A percentile compares a stretch with the other conserved stretches of the same genome.
phyloP scores from a whole-genome alignment of 768 basidiomycete genomes.

The Mrakia gelida region DNA sequence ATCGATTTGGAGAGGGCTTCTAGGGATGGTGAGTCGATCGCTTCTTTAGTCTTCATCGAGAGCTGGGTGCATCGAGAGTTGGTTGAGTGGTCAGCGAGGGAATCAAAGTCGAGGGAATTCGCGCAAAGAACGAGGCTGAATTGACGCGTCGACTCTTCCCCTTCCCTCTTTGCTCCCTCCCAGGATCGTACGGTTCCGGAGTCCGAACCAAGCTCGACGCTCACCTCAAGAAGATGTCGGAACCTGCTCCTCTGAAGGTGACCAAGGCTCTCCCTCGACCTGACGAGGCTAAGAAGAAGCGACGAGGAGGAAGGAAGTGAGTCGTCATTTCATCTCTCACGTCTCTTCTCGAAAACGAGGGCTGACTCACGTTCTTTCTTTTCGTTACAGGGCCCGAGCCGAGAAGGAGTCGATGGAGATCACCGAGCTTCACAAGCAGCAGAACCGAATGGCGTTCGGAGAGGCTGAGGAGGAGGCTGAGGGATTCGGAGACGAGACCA shows the following conservation, averaged over 20 bases:
- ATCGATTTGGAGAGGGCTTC: slow-evolving; percentile 86
- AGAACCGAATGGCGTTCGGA: slow-evolving; percentile 94
- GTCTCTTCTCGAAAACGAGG: not conserved
- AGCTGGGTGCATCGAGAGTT: no score
- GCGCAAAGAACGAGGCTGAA: not conserved
- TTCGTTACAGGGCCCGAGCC: slow-evolving; percentile 69
- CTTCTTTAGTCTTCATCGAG: not conserved
- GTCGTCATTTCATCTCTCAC: slow-evolving; percentile 35
- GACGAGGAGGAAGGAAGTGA: slow-evolving; percentile 89
- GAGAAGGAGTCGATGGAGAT: slow-evolving; percentile 98
- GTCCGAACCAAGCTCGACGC: slow-evolving; percentile 86
- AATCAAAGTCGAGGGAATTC: no score
- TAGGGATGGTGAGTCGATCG: slow-evolving; percentile 61
- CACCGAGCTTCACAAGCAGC: slow-evolving; percentile 92
- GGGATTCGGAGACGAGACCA: slow-evolving; percentile 94
- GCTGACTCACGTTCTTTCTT: not conserved
- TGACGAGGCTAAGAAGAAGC: slow-evolving; percentile 84
- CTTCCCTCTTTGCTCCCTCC: not conserved
- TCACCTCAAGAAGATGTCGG: slow-evolving; percentile 82
- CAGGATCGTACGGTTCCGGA: slow-evolving; percentile 65
- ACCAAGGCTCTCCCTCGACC: slow-evolving; percentile 90
- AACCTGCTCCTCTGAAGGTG: slow-evolving; percentile 90
- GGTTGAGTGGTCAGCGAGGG: no score
- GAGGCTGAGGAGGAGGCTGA: slow-evolving; percentile 86
- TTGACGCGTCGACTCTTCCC: not conserved